Base-by-base conservation (phyloP, 306 rosid genomes). In the Fagus crenata region DNA sequence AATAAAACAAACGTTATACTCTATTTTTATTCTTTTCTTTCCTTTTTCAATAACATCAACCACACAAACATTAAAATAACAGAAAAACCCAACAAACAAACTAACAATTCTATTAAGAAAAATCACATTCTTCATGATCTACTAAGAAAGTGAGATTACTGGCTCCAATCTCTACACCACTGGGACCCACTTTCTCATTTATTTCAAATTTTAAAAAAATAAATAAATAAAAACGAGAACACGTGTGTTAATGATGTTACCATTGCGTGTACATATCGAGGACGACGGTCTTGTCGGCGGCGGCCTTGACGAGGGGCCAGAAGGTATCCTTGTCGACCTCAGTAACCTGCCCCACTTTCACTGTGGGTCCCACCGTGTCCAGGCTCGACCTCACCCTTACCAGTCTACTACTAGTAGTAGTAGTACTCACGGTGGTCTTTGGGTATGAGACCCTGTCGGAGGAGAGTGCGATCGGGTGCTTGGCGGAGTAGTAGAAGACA, bases 211-310 rank as follows among this genome's bases (percentile, higher is more conserved):
- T 63, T 11, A 37, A 43, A 13, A 17, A 67, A 71, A 7, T 60
- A 65, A 60, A 59, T 56, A 72, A 7, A 39, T 33, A 22, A 69
- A 6, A 7, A 5, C 49, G n/a, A 15, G 1, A 49, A 6, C 14
- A 41, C 13, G 14, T 9, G 11, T 46, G 13, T 9, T 39, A 14
- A 63, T 0, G 22, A 8, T 37, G 32, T 49, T 84, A 95, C 99
- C 99, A 95, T 84, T 95, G 97, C 42, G 99, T 95, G 90, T 87
- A 95, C 99, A 95, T 95, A 80, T 95, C 97, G 72, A 95, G 96
- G 73, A 92, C 97, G 77, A 95, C 89, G 75, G 99, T 43, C 86
- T 92, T 92, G 36, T 89, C 96, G 33, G 88, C 97, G 77, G 99
- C 97, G 70, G 92, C 96, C 59, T 89, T 89, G 79, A 92, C 99